Percentiles rank a stretch among this genome's conserved stretches.
These are phyloP conservation scores for Cyberlindnera americana DNA, from an alignment of 805 yeast genomes.

Conservation along the genomic window DNA sequence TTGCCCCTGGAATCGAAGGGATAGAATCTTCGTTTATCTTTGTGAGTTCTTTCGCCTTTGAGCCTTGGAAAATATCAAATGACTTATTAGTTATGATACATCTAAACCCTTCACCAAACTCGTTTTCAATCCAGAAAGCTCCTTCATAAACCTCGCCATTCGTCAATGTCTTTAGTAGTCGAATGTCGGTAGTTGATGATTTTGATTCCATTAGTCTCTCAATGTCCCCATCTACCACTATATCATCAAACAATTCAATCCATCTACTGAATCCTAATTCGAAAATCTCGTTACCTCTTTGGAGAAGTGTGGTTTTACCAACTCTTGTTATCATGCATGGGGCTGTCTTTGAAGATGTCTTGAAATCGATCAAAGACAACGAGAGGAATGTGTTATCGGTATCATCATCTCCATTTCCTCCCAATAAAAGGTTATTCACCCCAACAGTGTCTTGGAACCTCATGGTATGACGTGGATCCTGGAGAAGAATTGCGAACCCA, in stretches of 20 bases:
- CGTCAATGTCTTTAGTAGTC: slow-evolving; percentile 3
- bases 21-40: not conserved
- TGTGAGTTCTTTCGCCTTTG: not conserved
- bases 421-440: slow-evolving; percentile 22
- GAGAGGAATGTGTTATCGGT: not conserved
- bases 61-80: slow-evolving; percentile 6
- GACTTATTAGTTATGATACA: slow-evolving; percentile 7
- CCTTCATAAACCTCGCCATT: slow-evolving; percentile 13
- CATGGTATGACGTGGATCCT: slow-evolving; percentile 35
- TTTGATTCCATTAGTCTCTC: not conserved
- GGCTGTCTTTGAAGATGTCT: slow-evolving; percentile 3
- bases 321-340: not conserved
- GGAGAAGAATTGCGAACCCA: slow-evolving; percentile 29
- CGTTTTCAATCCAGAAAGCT: slow-evolving; percentile 1
- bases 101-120: slow-evolving; percentile 4
- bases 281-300: slow-evolving; percentile 11
- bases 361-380: slow-evolving; percentile 11
- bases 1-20: not conserved
- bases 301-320: slow-evolving; percentile 1
- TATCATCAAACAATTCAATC: not conserved
- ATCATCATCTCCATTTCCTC: slow-evolving; percentile 3
- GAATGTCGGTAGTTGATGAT: not conserved
- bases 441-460: slow-evolving; percentile 26
- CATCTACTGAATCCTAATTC: slow-evolving; percentile 7
- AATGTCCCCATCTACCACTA: not conserved